phyloP scores from a whole-genome alignment of 495 filamentous ascomycete genomes.

The Tuber melanosporum region DNA sequence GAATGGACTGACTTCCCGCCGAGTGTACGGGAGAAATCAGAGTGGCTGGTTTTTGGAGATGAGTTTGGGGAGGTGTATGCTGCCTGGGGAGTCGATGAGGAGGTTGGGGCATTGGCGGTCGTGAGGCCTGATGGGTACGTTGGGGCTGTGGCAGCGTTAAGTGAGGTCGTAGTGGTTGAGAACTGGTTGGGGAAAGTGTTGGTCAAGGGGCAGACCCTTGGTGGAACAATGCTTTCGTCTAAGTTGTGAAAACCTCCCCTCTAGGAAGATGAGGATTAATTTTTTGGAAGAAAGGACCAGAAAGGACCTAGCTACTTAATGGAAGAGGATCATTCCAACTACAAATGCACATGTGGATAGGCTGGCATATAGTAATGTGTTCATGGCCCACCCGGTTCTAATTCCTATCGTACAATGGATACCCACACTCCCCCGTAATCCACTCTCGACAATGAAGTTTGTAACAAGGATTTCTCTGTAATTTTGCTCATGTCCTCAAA shows the following conservation, averaged over 20 bases:
- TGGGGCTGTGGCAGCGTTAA: slow-evolving; percentile 54
- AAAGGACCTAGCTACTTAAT: no score
- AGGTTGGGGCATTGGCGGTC: slow-evolving; percentile 55
- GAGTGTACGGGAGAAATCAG: slow-evolving; percentile 26
- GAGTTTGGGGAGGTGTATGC: slow-evolving; percentile 27
- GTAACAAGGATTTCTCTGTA: no score
- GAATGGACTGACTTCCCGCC: slow-evolving; percentile 39
- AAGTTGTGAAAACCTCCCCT: neutral
- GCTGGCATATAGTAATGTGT: no score
- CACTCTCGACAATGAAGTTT: no score
- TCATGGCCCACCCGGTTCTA: no score
- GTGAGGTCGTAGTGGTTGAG: slow-evolving; percentile 45
- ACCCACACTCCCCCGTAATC: no score
- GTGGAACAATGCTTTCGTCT: neutral
- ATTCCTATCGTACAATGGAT: no score
- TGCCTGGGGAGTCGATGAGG: slow-evolving; percentile 34
- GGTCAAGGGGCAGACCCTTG: neutral
- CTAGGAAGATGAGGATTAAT: neutral
- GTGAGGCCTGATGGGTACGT: slow-evolving; percentile 67
- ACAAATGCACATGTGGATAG: no score
- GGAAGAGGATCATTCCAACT: no score
- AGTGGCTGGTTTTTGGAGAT: slow-evolving; percentile 38
- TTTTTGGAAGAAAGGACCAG: no score
- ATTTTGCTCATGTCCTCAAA: no score
- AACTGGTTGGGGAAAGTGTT: slow-evolving; percentile 15